A percentile compares a stretch with the other conserved stretches of the same genome.
Conservation (phyloP, 2,329 filamentous ascomycete genomes). For the Periconia digitata region DNA sequence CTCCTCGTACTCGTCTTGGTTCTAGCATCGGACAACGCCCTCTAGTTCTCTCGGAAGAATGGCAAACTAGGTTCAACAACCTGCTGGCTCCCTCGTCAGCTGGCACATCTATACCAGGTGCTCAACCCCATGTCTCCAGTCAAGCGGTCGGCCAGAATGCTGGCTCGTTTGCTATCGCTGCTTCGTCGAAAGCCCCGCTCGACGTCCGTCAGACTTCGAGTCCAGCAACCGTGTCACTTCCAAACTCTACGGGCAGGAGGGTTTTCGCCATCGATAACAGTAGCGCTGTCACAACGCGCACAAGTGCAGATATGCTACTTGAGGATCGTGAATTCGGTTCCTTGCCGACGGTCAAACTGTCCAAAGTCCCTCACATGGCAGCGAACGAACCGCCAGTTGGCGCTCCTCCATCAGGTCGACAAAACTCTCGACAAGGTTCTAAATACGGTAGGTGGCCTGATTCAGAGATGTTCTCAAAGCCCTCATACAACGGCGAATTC, state of each 20-base stretch:
- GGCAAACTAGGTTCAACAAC: conserved; percentile 84
- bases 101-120: conserved; percentile 20
- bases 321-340: conserved; percentile 53
- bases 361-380: conserved; percentile 36
- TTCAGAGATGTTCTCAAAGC: conserved; percentile 30
- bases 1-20: conserved; percentile 26
- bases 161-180: conserved; percentile 61
- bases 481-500: conserved; percentile 26
- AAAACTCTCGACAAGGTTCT: conserved; percentile 14
- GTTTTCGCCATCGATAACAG: conserved; percentile 30
- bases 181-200: conserved; percentile 64
- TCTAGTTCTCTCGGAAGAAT: conserved; percentile 53
- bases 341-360: conserved; percentile 40
- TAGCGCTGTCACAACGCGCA: conserved; percentile 43
- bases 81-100: conserved; percentile 50
- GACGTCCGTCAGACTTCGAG: conserved; percentile 50
- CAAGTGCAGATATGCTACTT: conserved; percentile 44
- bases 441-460: conserved; percentile 3
- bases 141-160: conserved; percentile 43
- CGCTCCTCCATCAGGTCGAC: conserved; percentile 12
- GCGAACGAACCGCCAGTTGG: conserved; percentile 33
- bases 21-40: conserved; percentile 38
- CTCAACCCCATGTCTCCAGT: conserved; percentile 11
- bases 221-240: conserved; percentile 72
- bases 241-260: conserved; percentile 35